Evolutionary conservation across 768 basidiomycete genomes (phyloP).

Genomic region (Lentinula aciculospora): DNA sequence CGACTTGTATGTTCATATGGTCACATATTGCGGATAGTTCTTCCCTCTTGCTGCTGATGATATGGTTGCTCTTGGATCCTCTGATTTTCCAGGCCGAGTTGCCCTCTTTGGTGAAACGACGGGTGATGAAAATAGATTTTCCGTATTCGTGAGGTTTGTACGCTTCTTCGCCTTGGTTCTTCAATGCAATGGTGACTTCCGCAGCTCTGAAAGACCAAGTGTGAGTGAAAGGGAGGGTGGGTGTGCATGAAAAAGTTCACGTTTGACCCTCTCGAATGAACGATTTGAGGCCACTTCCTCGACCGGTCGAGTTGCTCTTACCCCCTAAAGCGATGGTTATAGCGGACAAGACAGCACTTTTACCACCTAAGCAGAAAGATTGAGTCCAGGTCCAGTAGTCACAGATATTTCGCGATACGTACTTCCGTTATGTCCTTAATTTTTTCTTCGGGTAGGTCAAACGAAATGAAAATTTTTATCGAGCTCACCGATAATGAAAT

Average conservation of each 20-base stretch:
- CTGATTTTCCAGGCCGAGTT: conserved; percentile 79
- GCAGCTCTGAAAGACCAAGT: conserved; percentile 39
- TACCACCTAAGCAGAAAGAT: conserved; percentile 63
- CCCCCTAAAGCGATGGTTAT: conserved; percentile 93
- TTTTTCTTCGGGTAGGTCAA: neutral
- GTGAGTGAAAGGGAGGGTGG: neutral
- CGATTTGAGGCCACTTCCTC: conserved; percentile 77
- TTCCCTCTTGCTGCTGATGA: conserved; percentile 72
- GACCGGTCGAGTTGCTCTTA: conserved; percentile 87
- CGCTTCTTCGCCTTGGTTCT: conserved; percentile 90
- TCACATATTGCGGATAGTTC: conserved; percentile 88
- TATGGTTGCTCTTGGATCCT: conserved; percentile 48
- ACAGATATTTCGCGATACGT: conserved; percentile 24
- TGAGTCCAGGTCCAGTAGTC: neutral
- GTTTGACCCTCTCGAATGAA: conserved; percentile 81
- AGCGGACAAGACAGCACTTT: conserved; percentile 91
- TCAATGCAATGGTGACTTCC: conserved; percentile 74
- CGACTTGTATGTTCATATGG: conserved; percentile 95
- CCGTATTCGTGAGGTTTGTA: conserved; percentile 84
- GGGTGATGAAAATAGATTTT: conserved; percentile 77
- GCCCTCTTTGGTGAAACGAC: conserved; percentile 75
- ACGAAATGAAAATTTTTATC: neutral
- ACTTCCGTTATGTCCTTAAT: conserved; percentile 88
- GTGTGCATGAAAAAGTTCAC: conserved; percentile 35
- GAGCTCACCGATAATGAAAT: conserved; percentile 85